These are phyloP conservation scores for Phialophora chinensis DNA, from an alignment of 2,329 filamentous ascomycete genomes.

Conservation along the genomic window DNA sequence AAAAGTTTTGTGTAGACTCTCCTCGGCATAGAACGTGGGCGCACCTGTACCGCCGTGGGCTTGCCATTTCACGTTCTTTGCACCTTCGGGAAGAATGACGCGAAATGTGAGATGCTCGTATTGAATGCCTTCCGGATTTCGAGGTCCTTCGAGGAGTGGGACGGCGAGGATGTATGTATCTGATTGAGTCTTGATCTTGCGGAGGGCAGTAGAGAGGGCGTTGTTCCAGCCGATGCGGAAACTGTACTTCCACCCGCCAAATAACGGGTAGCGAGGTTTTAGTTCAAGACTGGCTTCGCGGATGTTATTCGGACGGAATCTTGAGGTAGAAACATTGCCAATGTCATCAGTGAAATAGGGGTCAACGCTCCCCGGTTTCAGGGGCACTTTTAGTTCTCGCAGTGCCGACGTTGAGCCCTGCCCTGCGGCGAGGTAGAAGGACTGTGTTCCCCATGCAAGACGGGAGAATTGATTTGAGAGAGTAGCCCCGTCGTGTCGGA, in stretches of 20 bases:
- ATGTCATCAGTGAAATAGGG: conserved; percentile 96
- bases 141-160: conserved; percentile 91
- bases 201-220: conserved; percentile 76
- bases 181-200: conserved; percentile 61
- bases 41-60: conserved; percentile 81
- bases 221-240: conserved; percentile 97
- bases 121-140: conserved; percentile 80
- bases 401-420: conserved; percentile 78
- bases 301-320: conserved; percentile 69
- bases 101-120: conserved; percentile 82
- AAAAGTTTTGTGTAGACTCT: conserved; percentile 79
- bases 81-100: conserved; percentile 88
- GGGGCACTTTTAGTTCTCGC: conserved; percentile 79
- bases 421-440: conserved; percentile 62
- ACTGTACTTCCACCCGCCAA: conserved; percentile 97
- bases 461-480: conserved; percentile 75
- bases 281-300: conserved; percentile 85
- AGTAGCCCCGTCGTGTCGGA: conserved; percentile 84
- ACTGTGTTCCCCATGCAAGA: conserved; percentile 73
- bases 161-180: conserved; percentile 86
- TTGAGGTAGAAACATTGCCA: conserved; percentile 93
- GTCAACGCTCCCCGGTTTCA: conserved; percentile 79
- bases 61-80: conserved; percentile 66
- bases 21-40: conserved; percentile 68
- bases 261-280: conserved; percentile 93